Evolutionary conservation across 2,329 filamentous ascomycete genomes (phyloP).

Genomic region (Pseudocercospora musae): DNA sequence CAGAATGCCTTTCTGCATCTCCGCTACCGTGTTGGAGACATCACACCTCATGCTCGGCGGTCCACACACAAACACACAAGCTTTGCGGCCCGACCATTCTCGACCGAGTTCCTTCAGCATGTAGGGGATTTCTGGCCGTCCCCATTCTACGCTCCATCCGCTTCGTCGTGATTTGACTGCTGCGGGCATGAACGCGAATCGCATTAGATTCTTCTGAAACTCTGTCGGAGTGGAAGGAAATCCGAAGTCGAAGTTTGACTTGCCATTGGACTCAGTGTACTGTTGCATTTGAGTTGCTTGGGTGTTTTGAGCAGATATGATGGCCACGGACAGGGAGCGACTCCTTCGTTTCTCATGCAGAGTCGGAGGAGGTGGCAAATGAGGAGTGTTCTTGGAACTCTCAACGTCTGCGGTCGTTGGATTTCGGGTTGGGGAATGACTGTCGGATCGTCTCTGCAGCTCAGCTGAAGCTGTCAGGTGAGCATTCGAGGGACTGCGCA

Average conservation of each 20-base stretch:
- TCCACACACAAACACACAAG: slow-evolving; percentile 90
- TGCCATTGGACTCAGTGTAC: slow-evolving; percentile 11
- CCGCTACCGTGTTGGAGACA: slow-evolving; percentile 80
- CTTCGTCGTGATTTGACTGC: slow-evolving; percentile 53
- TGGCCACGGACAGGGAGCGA: slow-evolving; percentile 43
- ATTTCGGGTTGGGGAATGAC: slow-evolving; percentile 45
- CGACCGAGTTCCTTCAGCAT: slow-evolving; percentile 76
- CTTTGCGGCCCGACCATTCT: slow-evolving; percentile 73
- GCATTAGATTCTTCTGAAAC: slow-evolving; percentile 76
- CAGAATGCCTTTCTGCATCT: slow-evolving; percentile 80
- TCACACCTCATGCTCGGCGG: slow-evolving; percentile 83
- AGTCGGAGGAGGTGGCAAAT: slow-evolving; percentile 33
- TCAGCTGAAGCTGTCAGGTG: slow-evolving; percentile 16
- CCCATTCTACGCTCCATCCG: slow-evolving; percentile 90
- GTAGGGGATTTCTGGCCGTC: slow-evolving; percentile 80
- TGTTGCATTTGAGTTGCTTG: slow-evolving; percentile 28
- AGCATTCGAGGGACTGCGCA: slow-evolving; percentile 20
- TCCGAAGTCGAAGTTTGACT: slow-evolving; percentile 49
- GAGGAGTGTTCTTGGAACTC: slow-evolving; percentile 25
- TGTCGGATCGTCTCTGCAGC: neutral
- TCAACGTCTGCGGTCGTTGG: slow-evolving; percentile 39
- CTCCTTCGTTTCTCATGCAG: slow-evolving; percentile 43
- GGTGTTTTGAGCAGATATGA: slow-evolving; percentile 40
- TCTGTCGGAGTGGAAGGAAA: slow-evolving; percentile 81
- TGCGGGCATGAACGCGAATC: slow-evolving; percentile 74